Evolutionary conservation across 441 rosid genomes (phyloP), one percentile per base, ranked within the genome.

Genomic region (Iberis amara): DNA sequence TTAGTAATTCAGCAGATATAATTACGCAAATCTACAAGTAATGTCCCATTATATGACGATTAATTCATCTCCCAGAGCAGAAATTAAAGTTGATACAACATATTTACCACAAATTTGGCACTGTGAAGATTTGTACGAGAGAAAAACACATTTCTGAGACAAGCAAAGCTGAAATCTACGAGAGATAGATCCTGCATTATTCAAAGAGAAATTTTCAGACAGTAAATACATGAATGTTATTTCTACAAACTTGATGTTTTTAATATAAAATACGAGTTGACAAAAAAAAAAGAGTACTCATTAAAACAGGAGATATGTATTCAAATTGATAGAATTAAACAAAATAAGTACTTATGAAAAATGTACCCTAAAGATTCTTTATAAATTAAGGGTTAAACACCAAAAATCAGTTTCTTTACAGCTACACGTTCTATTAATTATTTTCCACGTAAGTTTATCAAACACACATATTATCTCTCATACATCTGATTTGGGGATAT

Each of bases 91-190:
- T 23, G 23, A 24, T 31, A 47, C 39, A 41, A 5, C 10, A 48
- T 32, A 61, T 79, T 41, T 66, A 91, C 98, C 80, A 85, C 80
- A 47, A 91, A 87, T 62, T 87, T 87, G 39, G 95, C 96, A 62
- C 68, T 72, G 0, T 85, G 98, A 50, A 91, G 95, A 63, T 87
- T 79, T 62, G 98, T 94, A 39, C 95, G 89, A 7, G 94, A 85
- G 79, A 91, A 87, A 72, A 90, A 85, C 36, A 85, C 96, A 73
- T 74, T 87, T 73, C 72, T 87, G 26, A 91, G 86, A 68, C 81
- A 63, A 2, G 90, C 96, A 79, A 68, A 80, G 81, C 96, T 87
- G 77, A 87, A 91, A 69, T 91, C 96, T 45, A 85, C 95, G 59
- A 3, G 59, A 36, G 85, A 85, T 55, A 91, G 80, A 65, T 91